Conservation (phyloP, 495 filamentous ascomycete genomes). For the Geoglossum glabrum region DNA sequence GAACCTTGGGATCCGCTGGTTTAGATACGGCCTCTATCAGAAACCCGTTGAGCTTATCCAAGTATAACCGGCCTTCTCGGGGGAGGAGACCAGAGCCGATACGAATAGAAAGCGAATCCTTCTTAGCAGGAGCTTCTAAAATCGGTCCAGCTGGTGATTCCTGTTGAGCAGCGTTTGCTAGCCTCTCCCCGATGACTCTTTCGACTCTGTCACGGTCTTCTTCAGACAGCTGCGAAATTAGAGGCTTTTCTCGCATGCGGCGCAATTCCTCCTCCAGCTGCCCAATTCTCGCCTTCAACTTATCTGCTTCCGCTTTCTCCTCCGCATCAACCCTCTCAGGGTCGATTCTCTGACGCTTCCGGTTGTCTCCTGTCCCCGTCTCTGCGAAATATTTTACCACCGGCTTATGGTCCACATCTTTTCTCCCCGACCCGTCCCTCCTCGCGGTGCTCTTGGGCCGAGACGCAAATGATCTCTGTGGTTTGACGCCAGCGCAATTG, state of each 20-base stretch:
- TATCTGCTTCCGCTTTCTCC: slow-evolving; percentile 2
- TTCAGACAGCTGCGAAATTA: not conserved
- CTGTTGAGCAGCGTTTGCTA: not conserved
- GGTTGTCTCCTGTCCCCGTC: not conserved
- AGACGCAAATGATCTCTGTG: not conserved
- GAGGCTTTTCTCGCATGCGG: not conserved
- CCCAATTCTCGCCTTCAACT: slow-evolving; percentile 5
- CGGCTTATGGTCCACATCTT: not conserved
- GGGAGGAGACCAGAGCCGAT: not conserved
- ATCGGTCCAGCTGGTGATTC: not conserved
- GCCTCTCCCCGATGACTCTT: not conserved
- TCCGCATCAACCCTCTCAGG: slow-evolving; percentile 4
- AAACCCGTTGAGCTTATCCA: slow-evolving; percentile 11
- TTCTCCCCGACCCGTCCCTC: not conserved
- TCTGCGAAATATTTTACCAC: not conserved
- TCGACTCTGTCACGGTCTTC: not conserved
- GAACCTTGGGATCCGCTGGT: slow-evolving; percentile 7
- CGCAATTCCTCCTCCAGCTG: slow-evolving; percentile 6
- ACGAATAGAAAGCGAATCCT: not conserved
- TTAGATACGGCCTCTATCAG: slow-evolving; percentile 10
- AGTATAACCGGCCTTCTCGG: slow-evolving; percentile 3
- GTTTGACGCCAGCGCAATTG: not conserved
- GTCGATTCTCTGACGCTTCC: not conserved
- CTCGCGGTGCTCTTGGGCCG: not conserved
- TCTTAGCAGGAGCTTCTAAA: not conserved